Conservation (phyloP, 179 eudicot species). For the Vitellaria paradoxa region DNA sequence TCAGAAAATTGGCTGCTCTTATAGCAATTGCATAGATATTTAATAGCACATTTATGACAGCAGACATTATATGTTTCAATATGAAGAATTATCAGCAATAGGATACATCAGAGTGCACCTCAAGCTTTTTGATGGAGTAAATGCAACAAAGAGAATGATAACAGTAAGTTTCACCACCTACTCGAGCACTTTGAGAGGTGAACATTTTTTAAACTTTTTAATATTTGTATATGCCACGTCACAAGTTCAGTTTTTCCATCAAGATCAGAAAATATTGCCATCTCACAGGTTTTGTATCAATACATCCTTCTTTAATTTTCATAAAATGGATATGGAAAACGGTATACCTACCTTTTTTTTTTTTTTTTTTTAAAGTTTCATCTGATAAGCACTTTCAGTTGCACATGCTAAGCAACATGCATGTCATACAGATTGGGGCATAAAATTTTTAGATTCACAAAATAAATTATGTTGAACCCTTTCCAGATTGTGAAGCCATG, state of each 20-base stretch:
- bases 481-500: too few relatives aligned
- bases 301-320: too few relatives aligned
- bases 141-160: not conserved
- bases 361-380: too few relatives aligned
- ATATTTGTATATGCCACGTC: not conserved
- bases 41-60: not conserved
- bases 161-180: not conserved
- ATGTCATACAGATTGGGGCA: too few relatives aligned
- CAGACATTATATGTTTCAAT: not conserved
- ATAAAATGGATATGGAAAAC: too few relatives aligned
- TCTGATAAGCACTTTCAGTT: too few relatives aligned
- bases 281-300: not conserved
- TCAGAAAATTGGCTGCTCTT: not conserved
- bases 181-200: not conserved
- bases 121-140: not conserved
- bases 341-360: too few relatives aligned
- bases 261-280: not conserved
- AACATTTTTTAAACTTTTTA: not conserved
- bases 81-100: not conserved
- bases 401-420: too few relatives aligned
- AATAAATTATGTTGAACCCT: too few relatives aligned
- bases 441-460: too few relatives aligned
- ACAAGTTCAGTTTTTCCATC: not conserved
- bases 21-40: not conserved
- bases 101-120: not conserved